Percentiles rank a stretch among this genome's conserved stretches.
phyloP scores from a whole-genome alignment of 116 monocot species.

The Phalaenopsis hybrid region DNA sequence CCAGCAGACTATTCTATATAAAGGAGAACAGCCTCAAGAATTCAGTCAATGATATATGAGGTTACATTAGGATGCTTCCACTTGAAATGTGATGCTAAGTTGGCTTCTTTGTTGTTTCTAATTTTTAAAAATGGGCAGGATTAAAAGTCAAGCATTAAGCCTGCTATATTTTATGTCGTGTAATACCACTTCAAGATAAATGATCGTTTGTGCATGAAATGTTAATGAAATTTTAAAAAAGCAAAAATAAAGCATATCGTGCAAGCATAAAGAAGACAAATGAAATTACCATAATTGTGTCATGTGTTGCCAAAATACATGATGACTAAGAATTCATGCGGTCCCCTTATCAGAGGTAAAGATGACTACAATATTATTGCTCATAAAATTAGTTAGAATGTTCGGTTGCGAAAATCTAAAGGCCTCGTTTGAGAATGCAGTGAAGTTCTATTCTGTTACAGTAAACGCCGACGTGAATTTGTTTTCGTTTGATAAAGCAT shows the following conservation, averaged over 20 bases:
- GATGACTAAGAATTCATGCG: not conserved
- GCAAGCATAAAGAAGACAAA: not conserved
- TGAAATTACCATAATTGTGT: too few relatives aligned
- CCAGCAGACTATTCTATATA: not conserved
- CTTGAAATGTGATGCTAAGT: conserved; percentile 4
- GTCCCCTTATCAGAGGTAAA: not conserved
- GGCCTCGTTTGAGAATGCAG: not conserved
- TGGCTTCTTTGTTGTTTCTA: not conserved
- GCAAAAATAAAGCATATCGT: not conserved
- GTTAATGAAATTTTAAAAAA: not conserved
- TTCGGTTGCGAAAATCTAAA: not conserved
- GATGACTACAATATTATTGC: not conserved
- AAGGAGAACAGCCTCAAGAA: not conserved
- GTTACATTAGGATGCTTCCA: not conserved
- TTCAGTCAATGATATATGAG: not conserved
- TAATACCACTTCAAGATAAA: not conserved
- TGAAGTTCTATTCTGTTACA: too few relatives aligned
- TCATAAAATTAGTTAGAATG: not conserved
- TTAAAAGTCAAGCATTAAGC: not conserved
- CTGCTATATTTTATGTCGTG: not conserved
- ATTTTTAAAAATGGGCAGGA: not conserved
- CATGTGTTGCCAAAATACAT: too few relatives aligned
- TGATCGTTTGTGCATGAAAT: not conserved
- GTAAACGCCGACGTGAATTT: too few relatives aligned
- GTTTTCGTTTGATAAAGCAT: too few relatives aligned